Evolutionary conservation across 140 eudicot species (phyloP), one percentile per base, ranked within the genome.

Genomic region (Flaveria floridana): DNA sequence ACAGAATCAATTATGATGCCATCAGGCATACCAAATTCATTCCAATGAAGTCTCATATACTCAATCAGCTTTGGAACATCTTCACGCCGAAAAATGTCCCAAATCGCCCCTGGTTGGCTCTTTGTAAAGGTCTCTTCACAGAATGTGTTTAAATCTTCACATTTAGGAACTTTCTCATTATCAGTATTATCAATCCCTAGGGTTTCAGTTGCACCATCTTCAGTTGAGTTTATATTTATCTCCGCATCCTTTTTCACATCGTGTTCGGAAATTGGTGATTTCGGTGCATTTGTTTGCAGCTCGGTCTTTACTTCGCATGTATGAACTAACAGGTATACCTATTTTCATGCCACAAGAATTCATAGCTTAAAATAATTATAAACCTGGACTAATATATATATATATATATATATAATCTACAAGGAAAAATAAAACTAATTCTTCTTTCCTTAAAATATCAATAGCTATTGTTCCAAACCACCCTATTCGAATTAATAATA

Each of bases 301-400:
- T 74, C 80, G 68, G 46, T 68, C 76, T 89, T 87, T 68, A 84
- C 86, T 79, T 87, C 92, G 78, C 86, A 78, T 10, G 78, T 82
- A 82, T 95, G 99, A 50, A 95, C 95, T 85, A 95, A 79, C 14
- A 95, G 80, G 81, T 91, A 91, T 69, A 89, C 98, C 98, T 92
- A 81, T 41, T 66, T 61, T 39, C 46, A 74, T 46, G 26, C 65
- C 37, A 48, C 65, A 78, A 42, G 55, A 72, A 68, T 41, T 26
- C 20, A 41, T 9, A 77, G 70, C 52, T 73, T 47, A 59, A 58
- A 73, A 51, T 15, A 80, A 62, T 65, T 55, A 46, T 59, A 7
- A 47, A 55, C 11, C 16, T 48, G 47, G 62, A 71, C 56, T 65
- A 48, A 76, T 2, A 30, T 30, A 64, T 64, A 75, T 19, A 10